Evolutionary conservation across 129 eudicot genomes (phyloP).

Genomic region (Solidago caesia): DNA sequence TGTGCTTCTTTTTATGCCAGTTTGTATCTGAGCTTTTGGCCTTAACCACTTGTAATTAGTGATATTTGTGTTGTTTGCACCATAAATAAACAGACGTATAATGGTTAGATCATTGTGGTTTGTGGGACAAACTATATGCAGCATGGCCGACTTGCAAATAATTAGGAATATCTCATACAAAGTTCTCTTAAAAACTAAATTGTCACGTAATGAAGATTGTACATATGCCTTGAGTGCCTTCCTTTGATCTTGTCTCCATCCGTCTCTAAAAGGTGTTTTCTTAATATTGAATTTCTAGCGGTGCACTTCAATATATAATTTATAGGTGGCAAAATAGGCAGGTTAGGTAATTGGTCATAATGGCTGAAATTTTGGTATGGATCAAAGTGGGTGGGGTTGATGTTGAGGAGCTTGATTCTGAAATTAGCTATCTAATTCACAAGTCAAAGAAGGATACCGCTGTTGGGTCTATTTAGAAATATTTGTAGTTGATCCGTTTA

Average conservation of each 20-base stretch:
- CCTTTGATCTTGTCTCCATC: slow-evolving; percentile 5
- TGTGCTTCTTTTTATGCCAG: not conserved
- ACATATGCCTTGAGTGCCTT: not conserved
- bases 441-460: not conserved
- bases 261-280: not conserved
- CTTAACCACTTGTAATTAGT: not conserved
- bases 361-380: too few relatives aligned
- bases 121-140: not conserved
- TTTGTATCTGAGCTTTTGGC: not conserved
- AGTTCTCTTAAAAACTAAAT: not conserved
- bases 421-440: not conserved
- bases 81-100: not conserved
- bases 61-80: not conserved
- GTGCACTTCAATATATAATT: not conserved
- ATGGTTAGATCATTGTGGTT: slow-evolving; percentile 1
- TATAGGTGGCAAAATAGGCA: too few relatives aligned
- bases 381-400: too few relatives aligned
- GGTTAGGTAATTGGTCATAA: too few relatives aligned
- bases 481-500: not conserved
- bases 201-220: not conserved
- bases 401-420: not conserved
- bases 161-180: slow-evolving; percentile 2
- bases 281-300: not conserved
- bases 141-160: not conserved
- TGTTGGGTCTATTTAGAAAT: not conserved